Base-by-base conservation (phyloP, 2,329 filamentous ascomycete genomes). In the Alternaria sp. region DNA sequence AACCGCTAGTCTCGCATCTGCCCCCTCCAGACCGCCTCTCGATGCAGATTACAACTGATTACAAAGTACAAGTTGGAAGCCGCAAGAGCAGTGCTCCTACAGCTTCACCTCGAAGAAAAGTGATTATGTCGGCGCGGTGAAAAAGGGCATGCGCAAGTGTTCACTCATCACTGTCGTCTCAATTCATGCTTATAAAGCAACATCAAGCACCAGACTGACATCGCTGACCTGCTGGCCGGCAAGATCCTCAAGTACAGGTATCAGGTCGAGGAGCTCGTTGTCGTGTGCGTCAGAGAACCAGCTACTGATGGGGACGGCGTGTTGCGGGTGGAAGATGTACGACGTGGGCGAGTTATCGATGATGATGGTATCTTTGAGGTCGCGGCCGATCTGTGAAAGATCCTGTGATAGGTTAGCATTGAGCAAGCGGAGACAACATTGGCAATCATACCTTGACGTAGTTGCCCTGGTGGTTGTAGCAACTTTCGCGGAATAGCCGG, bases 271-370 rank as follows among this genome's bases (percentile, higher is more conserved):
- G 66, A 99, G 87, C 86, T 99, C 96, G 82, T 99, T 99, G 84
- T 99, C 96, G 82, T 99, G 96, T 66, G 96, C 96, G 83, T 99
- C 96, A 70, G 94, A 97, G 84, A 99, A 99, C 96, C 96, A 99
- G 86, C 95, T 98, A 87, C 94, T 97, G 83, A 99, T 99, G 25
- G 96, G 96, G 54, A 99, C 95, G 65, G 96, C 96, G 80, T 99
- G 96, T 84, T 99, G 95, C 23, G 96, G 96, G 79, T 99, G 96
- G 87, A 99, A 99, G 75, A 99, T 98, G 84, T 99, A 99, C 12
- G 95, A 98, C 5, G 96, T 99, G 3, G 96, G 96, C 50, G 96
- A 98, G 83, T 99, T 99, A 84, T 99, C 96, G 77, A 99, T 99
- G 80, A 99, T 99, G 79, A 99, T 99, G 19, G 95, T 99, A 78